A percentile compares a stretch with the other conserved stretches of the same genome.
phyloP scores from a whole-genome alignment of 352 stramenopile species.

The Globisporangium rhizosaccharum region DNA sequence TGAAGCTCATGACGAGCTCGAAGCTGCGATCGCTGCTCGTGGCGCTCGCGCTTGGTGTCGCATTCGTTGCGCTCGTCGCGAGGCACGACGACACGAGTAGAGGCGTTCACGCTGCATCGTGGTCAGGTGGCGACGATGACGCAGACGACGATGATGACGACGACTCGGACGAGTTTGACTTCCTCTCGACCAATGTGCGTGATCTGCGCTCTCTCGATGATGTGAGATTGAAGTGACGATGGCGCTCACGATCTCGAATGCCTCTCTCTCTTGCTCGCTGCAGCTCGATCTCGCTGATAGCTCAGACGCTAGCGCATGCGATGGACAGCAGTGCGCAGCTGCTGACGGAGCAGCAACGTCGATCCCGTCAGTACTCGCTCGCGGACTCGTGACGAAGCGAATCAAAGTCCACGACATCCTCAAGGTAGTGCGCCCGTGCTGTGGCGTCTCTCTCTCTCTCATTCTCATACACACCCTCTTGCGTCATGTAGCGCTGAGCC shows the following conservation, averaged over 20 bases:
- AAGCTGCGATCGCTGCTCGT: conserved; percentile 5
- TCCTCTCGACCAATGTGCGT: conserved; percentile 25
- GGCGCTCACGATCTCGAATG: not conserved
- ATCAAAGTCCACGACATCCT: conserved; percentile 41
- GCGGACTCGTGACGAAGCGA: conserved; percentile 50
- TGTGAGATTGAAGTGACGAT: not conserved
- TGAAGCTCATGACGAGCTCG: not conserved
- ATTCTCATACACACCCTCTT: not conserved
- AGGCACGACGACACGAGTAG: not conserved
- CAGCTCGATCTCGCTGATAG: not conserved
- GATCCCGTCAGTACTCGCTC: conserved; percentile 30
- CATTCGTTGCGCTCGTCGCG: conserved; percentile 4
- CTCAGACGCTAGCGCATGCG: conserved; percentile 14
- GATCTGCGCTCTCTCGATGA: not conserved
- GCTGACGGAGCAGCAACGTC: conserved; percentile 1
- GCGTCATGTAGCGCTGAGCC: not conserved
- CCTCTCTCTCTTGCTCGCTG: not conserved
- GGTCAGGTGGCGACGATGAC: not conserved
- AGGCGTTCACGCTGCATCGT: not conserved
- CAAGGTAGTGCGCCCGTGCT: conserved; percentile 5
- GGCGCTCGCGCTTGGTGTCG: conserved; percentile 8
- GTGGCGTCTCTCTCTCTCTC: no score
- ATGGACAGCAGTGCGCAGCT: conserved; percentile 24
- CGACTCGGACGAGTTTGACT: conserved; percentile 32
- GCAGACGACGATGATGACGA: conserved; percentile 19